A percentile compares a stretch with the other conserved stretches of the same genome.
Conservation (phyloP, 2,329 filamentous ascomycete species). For the Aspergillus sp. region DNA sequence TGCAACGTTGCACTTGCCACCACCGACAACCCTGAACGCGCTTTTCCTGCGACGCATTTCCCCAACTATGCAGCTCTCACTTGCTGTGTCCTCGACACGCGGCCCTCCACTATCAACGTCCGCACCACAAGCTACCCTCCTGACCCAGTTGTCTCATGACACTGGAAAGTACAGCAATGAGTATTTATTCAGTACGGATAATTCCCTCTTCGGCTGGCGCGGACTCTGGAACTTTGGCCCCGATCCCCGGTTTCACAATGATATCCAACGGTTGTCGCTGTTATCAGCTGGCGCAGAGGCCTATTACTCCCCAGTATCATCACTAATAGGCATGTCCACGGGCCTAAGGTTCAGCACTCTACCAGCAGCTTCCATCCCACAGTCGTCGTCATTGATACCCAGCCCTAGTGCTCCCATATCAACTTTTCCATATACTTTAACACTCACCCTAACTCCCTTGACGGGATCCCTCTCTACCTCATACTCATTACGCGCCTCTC, state of each 20-base stretch:
- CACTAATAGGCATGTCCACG: conserved; percentile 86
- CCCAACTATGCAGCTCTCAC: conserved; percentile 73
- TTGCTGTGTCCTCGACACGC: conserved; percentile 56
- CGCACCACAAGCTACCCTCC: conserved; percentile 44
- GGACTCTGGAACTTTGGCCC: conserved; percentile 94
- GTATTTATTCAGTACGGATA: conserved; percentile 89
- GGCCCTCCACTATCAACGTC: conserved; percentile 43
- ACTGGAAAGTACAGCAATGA: conserved; percentile 84
- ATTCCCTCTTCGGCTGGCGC: conserved; percentile 79
- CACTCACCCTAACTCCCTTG: conserved; percentile 86
- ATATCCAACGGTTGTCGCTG: conserved; percentile 68
- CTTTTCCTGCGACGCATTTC: conserved; percentile 77
- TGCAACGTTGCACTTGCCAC: conserved; percentile 51
- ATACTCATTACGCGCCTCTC: conserved; percentile 86
- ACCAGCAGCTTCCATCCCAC: conserved; percentile 50
- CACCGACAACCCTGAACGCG: conserved; percentile 81
- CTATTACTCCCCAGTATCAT: conserved; percentile 94
- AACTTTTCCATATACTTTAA: conserved; percentile 90
- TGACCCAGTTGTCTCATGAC: conserved; percentile 64
- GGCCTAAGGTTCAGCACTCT: conserved; percentile 88
- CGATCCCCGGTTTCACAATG: conserved; percentile 46
- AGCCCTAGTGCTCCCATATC: conserved; percentile 45
- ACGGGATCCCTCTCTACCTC: conserved; percentile 91
- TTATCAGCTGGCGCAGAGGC: conserved; percentile 90
- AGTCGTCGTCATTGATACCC: conserved; percentile 23